Evolutionary conservation across 2,329 filamentous ascomycete genomes (phyloP), one percentile per base, ranked within the genome.

Genomic region (Chaetomium sp.): DNA sequence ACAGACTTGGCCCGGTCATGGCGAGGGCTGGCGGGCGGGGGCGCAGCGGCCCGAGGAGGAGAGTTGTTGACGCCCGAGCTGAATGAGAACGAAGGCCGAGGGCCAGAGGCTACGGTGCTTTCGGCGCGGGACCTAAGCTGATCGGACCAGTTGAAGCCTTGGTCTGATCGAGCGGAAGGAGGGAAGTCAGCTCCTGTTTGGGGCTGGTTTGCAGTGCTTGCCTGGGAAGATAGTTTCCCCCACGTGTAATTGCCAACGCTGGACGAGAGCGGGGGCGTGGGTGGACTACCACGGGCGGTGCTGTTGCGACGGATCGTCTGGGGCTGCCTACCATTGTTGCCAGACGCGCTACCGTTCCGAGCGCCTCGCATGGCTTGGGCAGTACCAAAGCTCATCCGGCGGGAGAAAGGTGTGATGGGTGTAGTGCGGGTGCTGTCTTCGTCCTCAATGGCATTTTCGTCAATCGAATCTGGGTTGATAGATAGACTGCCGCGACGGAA

Each of bases 81-180:
- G 64, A 84, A 80, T 47, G 79, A 78, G 68, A 86, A 85, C 46
- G 79, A 79, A 46, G 82, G 74, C 55, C 82, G 78, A 49, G 77
- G 70, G 63, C 77, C 79, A 44, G 79, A 72, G 44, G 66, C 56
- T 56, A 86, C 79, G 66, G 84, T 86, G 73, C 90, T 91, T 76
- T 95, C 90, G 66, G 91, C 91, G 70, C 91, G 88, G 67, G 86
- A 87, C 72, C 91, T 89, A 79, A 96, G 84, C 77, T 95, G 91
- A 77, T 96, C 92, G 69, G 90, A 89, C 88, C 92, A 96, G 75
- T 95, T 95, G 81, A 95, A 96, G 72, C 89, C 89, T 80, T 94
- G 90, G 79, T 89, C 88, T 91, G 82, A 74, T 73, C 79, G 81
- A 76, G 73, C 72, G 67, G 71, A 68, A 71, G 74, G 72, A 75